These are phyloP conservation scores for Ogataea parapolymorpha DNA, from an alignment of 805 yeast genomes.

Conservation along the genomic window DNA sequence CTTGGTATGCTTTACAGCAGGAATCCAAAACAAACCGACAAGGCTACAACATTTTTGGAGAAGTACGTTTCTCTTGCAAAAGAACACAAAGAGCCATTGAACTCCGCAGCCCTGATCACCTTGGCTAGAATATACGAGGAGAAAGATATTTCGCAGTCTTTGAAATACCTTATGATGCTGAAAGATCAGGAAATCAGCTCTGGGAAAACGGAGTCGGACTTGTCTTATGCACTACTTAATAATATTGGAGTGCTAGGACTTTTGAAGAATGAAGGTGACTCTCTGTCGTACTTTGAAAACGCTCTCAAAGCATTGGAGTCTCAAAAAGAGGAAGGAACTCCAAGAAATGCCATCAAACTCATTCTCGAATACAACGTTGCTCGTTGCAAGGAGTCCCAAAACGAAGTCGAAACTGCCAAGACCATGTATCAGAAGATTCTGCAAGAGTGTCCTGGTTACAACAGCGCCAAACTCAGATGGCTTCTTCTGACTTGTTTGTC, in stretches of 20 bases:
- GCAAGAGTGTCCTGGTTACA: conserved; percentile 60
- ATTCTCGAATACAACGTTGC: conserved; percentile 74
- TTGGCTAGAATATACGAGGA: conserved; percentile 70
- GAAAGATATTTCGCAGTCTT: conserved; percentile 62
- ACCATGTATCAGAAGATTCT: conserved; percentile 55
- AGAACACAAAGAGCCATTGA: conserved; percentile 55
- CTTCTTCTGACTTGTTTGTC: conserved; percentile 58
- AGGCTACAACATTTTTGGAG: conserved; percentile 65
- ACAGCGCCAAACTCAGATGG: conserved; percentile 71
- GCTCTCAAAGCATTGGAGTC: conserved; percentile 38
- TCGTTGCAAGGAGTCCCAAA: conserved; percentile 47
- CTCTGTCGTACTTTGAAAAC: conserved; percentile 49
- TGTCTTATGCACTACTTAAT: conserved; percentile 62
- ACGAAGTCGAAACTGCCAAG: conserved; percentile 28
- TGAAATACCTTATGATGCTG: conserved; percentile 47
- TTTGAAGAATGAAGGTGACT: conserved; percentile 44
- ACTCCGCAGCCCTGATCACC: conserved; percentile 61
- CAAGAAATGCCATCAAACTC: conserved; percentile 30
- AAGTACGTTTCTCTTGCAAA: conserved; percentile 63
- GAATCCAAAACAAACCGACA: conserved; percentile 34
- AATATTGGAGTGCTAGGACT: conserved; percentile 84
- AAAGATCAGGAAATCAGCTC: conserved; percentile 45
- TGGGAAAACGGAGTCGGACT: conserved; percentile 40
- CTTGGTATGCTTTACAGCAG: conserved; percentile 73
- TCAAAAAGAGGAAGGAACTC: conserved; percentile 20